Percentiles rank a stretch among this genome's conserved stretches.
Evolutionary conservation across 176 grass and related monocot species (phyloP).

Genomic region (Elaeis guineensis): DNA sequence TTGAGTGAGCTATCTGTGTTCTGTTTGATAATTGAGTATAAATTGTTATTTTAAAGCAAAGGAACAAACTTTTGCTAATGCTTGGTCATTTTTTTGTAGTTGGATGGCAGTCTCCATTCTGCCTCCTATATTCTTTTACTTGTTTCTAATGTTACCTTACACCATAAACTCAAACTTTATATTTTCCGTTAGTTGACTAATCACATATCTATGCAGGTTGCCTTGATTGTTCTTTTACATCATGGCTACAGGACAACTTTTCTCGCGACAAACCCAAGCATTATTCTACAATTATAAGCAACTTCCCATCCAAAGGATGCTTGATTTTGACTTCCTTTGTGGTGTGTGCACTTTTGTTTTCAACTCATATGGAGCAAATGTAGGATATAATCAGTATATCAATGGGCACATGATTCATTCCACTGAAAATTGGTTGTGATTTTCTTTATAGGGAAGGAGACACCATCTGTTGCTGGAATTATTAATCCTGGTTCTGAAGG

Average conservation of each 20-base stretch:
- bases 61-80: too few species aligned
- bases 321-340: conserved; percentile 97
- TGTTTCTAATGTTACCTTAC: background rate
- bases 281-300: conserved; percentile 99
- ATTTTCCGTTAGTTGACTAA: background rate
- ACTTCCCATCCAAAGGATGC: conserved; percentile 96
- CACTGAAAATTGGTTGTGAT: background rate
- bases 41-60: too few species aligned
- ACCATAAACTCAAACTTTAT: background rate
- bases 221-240: background rate
- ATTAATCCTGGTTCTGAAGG: conserved; percentile 97
- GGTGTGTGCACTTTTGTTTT: conserved; percentile 34
- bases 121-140: background rate
- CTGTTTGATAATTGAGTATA: too few species aligned
- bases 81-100: too few species aligned
- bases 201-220: conserved; percentile 26
- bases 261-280: conserved; percentile 84
- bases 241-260: conserved; percentile 90
- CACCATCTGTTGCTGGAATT: conserved; percentile 97
- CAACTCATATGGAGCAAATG: conserved; percentile 5
- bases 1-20: too few species aligned
- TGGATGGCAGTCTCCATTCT: too few species aligned
- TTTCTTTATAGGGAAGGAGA: conserved; percentile 68
- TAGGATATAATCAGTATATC: too few species aligned
- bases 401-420: too few species aligned